Evolutionary conservation across 192 early-diverging fungal genomes (phyloP).

Genomic region (Helicostylum pulchrum): DNA sequence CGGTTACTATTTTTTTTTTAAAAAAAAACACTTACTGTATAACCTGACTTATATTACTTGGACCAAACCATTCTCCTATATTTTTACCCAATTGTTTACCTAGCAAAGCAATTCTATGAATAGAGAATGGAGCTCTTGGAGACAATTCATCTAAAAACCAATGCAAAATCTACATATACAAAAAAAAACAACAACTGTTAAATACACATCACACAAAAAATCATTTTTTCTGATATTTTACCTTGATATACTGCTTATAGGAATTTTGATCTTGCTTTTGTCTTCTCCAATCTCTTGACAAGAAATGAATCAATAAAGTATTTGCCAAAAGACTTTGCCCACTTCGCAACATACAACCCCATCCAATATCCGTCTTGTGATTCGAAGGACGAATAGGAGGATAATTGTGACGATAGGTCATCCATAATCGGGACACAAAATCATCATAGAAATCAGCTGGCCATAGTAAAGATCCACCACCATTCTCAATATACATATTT

Average conservation of each 20-base stretch:
- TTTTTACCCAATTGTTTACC: constrained; percentile 84
- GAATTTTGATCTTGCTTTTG: constrained; percentile 27
- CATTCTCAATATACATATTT: neutral
- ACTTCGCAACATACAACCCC: constrained; percentile 97
- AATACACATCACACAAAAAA: neutral
- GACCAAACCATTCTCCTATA: constrained; percentile 98
- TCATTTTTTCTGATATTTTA: constrained; percentile 6
- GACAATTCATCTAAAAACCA: constrained; percentile 83
- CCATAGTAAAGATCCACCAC: constrained; percentile 27
- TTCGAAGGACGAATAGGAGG: constrained; percentile 72
- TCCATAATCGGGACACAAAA: constrained; percentile 83
- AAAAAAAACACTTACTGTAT: constrained; percentile 54
- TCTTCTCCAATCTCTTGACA: constrained; percentile 53
- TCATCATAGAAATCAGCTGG: constrained; percentile 67
- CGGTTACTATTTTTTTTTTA: constrained; percentile 22
- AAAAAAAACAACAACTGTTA: neutral
- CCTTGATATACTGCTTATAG: constrained; percentile 45
- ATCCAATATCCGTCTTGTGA: constrained; percentile 85
- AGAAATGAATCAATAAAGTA: constrained; percentile 67
- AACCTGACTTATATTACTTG: constrained; percentile 79
- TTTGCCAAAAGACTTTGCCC: constrained; percentile 92
- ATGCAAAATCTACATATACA: constrained; percentile 26
- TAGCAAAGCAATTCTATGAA: constrained; percentile 83
- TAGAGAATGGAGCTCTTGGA: constrained; percentile 75
- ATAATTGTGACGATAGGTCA: constrained; percentile 89